Base-by-base conservation (phyloP, 768 basidiomycete species). In the Pleurotus platypus region DNA sequence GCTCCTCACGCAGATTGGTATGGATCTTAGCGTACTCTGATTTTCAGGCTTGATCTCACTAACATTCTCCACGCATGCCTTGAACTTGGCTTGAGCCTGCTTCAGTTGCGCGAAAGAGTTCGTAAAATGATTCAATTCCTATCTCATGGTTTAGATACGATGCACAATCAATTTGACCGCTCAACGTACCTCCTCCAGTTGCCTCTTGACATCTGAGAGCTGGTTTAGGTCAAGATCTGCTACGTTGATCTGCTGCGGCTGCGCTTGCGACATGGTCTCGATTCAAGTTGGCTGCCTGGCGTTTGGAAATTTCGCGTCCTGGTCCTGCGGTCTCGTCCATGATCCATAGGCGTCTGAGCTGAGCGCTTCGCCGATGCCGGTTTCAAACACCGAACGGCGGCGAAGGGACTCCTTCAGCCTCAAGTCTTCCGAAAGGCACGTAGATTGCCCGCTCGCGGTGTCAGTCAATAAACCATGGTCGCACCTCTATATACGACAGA, bases 401-500 rank as follows among this genome's bases (percentile, higher is more conserved):
- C 30, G 9, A 35, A 35, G 30, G 30, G 9, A 35, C 30, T 35
- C 30, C 30, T 35, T 35, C 30, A 35, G 30, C 30, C 30, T 35
- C 27, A 30, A 30, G 27, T 30, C 30, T 30, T 30, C 30, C 30
- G 30, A 30, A 30, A 30, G 30, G 30, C 30, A 30, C 30, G 30
- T 35, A 35, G 30, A 35, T 35, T 35, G 30, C 35, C 35, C 55
- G 43, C 30, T 18, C 43, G 15, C 16, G 16, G 24, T 46, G 18
- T 46, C 45, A 46, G 24, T 18, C 8, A 46, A 46, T 24, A 46
- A 2, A 18, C 42, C n/a, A 93, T 96, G 94, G 92, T 89, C 13
- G 95, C 94, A n/a, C 95, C 95, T 2, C 75, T 98, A 46, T 98
- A 97, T 70, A 94, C 91, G 5, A 98, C 95, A 8, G 93, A 82